Percentiles rank a stretch among this genome's conserved stretches.
Conservation (phyloP, 176 grass and related monocot genomes). For the Avena eriantha region DNA sequence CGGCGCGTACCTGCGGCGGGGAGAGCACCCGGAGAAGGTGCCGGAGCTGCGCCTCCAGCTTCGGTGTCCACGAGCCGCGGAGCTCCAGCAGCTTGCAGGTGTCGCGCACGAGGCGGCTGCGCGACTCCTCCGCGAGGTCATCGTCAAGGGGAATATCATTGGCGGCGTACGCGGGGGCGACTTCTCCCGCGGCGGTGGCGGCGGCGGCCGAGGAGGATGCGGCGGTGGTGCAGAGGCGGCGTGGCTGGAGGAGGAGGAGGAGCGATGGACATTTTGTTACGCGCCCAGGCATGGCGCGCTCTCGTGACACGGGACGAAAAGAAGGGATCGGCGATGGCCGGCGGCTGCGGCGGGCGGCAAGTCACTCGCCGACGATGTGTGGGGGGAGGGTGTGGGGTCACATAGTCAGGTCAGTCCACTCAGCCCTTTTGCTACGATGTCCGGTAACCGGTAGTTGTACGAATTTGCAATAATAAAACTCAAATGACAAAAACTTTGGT, state of each 20-base stretch:
- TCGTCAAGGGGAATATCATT: not conserved
- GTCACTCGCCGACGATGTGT: not conserved
- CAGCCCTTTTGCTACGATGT: not conserved
- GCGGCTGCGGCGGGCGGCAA: not conserved
- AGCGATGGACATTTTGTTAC: conserved; percentile 11
- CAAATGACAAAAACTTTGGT: not conserved
- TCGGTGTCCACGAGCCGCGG: conserved; percentile 68
- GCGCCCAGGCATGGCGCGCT: conserved; percentile 34
- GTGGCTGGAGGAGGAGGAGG: conserved; percentile 14
- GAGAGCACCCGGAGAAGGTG: conserved; percentile 68
- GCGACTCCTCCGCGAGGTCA: conserved; percentile 57
- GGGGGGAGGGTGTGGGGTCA: not conserved
- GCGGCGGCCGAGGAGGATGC: not conserved
- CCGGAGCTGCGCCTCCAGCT: conserved; percentile 74
- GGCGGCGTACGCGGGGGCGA: not conserved
- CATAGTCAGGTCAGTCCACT: not conserved
- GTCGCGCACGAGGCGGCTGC: conserved; percentile 68
- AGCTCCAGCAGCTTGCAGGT: conserved; percentile 69
- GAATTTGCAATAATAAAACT: not conserved
- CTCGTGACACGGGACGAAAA: not conserved
- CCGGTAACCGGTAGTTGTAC: not conserved
- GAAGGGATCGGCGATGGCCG: not conserved
- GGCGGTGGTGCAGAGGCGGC: conserved; percentile 30
- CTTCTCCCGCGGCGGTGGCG: not conserved
- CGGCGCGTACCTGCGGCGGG: conserved; percentile 63